phyloP scores from a whole-genome alignment of 2,329 filamentous ascomycete genomes.

The Penicillium concentricum region DNA sequence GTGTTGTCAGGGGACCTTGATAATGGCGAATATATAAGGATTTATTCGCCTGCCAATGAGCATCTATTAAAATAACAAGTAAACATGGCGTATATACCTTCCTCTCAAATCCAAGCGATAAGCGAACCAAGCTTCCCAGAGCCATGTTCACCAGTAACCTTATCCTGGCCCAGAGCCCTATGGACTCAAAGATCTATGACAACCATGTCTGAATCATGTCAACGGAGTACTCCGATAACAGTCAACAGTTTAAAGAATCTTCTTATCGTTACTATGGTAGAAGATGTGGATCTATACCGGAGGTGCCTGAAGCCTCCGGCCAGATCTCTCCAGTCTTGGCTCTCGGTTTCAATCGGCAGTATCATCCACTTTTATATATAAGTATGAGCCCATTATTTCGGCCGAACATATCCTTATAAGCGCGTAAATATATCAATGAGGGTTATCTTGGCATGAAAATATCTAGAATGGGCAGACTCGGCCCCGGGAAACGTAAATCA shows the following conservation, averaged over 20 bases:
- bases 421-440: too few relatives aligned
- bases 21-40: not conserved
- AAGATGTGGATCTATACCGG: conserved; percentile 1
- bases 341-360: not conserved
- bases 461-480: too few relatives aligned
- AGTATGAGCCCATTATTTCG: not conserved
- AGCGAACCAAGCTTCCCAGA: conserved; percentile 4
- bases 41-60: too few relatives aligned
- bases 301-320: not conserved
- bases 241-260: too few relatives aligned
- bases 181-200: not conserved
- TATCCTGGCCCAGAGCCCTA: not conserved
- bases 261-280: not conserved
- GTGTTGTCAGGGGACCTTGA: too few relatives aligned
- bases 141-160: conserved; percentile 1
- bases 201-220: not conserved
- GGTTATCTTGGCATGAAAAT: too few relatives aligned
- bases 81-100: too few relatives aligned
- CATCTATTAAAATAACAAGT: too few relatives aligned
- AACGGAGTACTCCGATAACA: not conserved
- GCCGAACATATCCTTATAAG: not conserved
- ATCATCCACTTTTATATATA: not conserved
- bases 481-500: not conserved
- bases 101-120: not conserved
- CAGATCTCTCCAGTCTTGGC: not conserved